These are phyloP conservation scores for Narthecium ossifragum DNA, from an alignment of 106 monocot genomes.

Conservation along the genomic window DNA sequence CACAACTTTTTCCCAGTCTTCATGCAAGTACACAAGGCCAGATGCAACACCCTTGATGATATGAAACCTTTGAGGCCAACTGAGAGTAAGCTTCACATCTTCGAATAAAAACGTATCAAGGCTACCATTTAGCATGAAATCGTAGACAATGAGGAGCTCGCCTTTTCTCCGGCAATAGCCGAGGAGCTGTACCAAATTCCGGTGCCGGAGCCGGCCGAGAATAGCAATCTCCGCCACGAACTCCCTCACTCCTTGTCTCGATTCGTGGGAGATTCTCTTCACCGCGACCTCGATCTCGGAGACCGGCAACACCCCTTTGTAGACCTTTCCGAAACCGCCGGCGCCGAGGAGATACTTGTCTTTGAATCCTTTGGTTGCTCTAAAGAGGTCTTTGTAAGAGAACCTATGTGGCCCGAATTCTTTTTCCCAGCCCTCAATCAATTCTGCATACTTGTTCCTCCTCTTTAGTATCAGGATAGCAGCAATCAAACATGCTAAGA, in stretches of 20 bases:
- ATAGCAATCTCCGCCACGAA: conserved; percentile 5
- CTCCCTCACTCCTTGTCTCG: not conserved
- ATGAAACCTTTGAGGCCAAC: not conserved
- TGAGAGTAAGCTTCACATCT: not conserved
- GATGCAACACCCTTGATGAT: conserved; percentile 8
- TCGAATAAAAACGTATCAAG: conserved; percentile 7
- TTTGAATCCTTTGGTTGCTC: conserved; percentile 9
- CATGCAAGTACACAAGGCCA: conserved; percentile 8
- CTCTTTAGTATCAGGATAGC: not conserved
- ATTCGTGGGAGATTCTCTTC: conserved; percentile 1
- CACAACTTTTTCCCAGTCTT: not conserved
- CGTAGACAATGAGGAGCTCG: conserved; percentile 3
- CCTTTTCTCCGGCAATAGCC: conserved; percentile 1
- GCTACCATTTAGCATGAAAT: conserved; percentile 8
- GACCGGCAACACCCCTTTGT: not conserved
- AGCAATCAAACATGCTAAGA: not conserved
- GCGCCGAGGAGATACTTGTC: not conserved
- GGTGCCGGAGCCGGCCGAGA: not conserved
- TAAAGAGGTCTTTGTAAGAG: not conserved
- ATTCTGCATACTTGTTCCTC: conserved; percentile 4
- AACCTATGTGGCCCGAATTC: not conserved
- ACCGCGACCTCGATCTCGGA: conserved; percentile 2
- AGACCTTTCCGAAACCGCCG: conserved; percentile 6
- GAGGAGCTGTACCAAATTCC: conserved; percentile 1
- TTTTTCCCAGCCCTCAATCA: conserved; percentile 11